Evolutionary conservation across 202 grass and related monocot species (phyloP).

Genomic region (Dendrocalamus latiflorus): DNA sequence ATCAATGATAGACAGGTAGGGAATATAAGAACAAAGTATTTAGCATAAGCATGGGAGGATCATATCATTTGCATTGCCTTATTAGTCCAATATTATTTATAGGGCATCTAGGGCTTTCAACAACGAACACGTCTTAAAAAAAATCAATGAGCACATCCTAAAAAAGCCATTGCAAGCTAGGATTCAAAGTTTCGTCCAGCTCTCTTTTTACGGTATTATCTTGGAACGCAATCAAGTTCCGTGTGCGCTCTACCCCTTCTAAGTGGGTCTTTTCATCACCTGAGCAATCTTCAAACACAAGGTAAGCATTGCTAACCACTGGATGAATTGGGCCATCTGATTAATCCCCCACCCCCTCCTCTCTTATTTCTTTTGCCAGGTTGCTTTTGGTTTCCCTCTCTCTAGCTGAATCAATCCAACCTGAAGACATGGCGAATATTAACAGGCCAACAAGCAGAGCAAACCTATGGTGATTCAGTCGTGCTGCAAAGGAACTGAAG

Average conservation of each 20-base stretch:
- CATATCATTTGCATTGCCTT: no score
- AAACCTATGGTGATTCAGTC: background rate
- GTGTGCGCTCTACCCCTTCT: background rate
- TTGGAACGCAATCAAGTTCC: no score
- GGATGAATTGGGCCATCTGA: background rate
- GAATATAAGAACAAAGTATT: no score
- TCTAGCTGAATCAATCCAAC: background rate
- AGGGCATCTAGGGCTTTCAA: no score
- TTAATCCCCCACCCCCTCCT: background rate
- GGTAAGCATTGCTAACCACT: background rate
- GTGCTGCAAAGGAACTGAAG: background rate
- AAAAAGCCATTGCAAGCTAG: no score
- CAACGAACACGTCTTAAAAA: no score
- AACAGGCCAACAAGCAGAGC: background rate
- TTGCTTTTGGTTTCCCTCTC: background rate
- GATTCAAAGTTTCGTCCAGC: no score
- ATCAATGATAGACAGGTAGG: no score
- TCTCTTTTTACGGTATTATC: no score
- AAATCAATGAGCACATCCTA: no score
- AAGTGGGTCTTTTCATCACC: background rate
- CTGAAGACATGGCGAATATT: background rate
- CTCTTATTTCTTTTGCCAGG: background rate
- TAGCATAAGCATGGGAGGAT: no score
- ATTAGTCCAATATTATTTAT: no score
- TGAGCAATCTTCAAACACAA: constrained; percentile 4